These are phyloP conservation scores for Diaporthe ilicicola DNA, from an alignment of 2,329 filamentous ascomycete genomes.

Conservation along the genomic window DNA sequence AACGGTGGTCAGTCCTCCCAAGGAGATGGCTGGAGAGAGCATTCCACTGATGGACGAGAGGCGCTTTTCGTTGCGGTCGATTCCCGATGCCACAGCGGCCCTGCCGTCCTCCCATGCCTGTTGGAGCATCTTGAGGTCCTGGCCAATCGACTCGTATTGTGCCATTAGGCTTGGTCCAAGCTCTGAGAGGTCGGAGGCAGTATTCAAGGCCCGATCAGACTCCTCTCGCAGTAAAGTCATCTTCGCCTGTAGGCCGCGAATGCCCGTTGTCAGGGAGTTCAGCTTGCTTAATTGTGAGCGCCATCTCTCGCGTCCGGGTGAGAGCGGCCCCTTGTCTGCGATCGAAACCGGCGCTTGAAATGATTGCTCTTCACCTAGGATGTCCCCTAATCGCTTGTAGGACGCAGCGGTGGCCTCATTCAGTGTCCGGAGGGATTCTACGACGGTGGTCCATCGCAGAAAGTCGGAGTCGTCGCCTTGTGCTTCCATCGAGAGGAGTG, in stretches of 20 bases:
- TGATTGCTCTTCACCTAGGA: constrained; percentile 81
- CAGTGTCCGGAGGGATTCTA: constrained; percentile 76
- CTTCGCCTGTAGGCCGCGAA: constrained; percentile 92
- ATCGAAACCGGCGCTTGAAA: constrained; percentile 61
- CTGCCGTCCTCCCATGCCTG: constrained; percentile 90
- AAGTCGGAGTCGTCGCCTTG: constrained; percentile 81
- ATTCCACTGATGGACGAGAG: constrained; percentile 69
- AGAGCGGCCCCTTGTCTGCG: constrained; percentile 67
- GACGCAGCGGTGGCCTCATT: constrained; percentile 68
- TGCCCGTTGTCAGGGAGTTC: constrained; percentile 86
- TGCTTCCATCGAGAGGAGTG: constrained; percentile 86
- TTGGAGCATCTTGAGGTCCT: constrained; percentile 82
- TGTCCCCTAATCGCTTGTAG: constrained; percentile 71
- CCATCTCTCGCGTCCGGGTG: constrained; percentile 83
- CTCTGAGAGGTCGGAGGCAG: constrained; percentile 76
- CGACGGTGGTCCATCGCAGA: constrained; percentile 78
- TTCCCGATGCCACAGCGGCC: constrained; percentile 80
- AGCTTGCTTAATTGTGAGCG: constrained; percentile 89
- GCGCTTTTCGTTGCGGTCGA: constrained; percentile 81
- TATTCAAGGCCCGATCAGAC: constrained; percentile 80
- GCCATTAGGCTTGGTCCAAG: constrained; percentile 81
- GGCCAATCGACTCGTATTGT: constrained; percentile 94
- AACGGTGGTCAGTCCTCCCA: constrained; percentile 73
- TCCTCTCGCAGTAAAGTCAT: constrained; percentile 92
- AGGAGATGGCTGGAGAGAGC: constrained; percentile 67